These are phyloP conservation scores for Yamadazyma sp. DNA, from an alignment of 1,139 yeast species.

Conservation along the genomic window DNA sequence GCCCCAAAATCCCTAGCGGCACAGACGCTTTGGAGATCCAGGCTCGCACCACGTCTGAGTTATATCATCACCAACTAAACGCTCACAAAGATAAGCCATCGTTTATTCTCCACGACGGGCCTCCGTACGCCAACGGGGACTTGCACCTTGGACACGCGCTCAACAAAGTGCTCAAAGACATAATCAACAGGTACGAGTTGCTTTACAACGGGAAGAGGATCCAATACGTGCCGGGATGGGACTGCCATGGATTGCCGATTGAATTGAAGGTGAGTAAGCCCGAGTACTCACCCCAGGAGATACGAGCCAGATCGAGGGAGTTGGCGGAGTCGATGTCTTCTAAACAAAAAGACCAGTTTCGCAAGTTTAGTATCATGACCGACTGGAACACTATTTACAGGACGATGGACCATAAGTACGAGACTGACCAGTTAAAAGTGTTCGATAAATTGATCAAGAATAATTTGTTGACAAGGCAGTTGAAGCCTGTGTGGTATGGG, in stretches of 20 bases:
- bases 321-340: slow-evolving; percentile 69
- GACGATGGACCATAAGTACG: slow-evolving; percentile 72
- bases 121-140: slow-evolving; percentile 97
- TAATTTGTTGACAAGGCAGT: slow-evolving; percentile 75
- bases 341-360: slow-evolving; percentile 63
- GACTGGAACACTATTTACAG: slow-evolving; percentile 73
- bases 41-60: slow-evolving; percentile 25
- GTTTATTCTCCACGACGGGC: slow-evolving; percentile 90
- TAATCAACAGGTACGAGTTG: slow-evolving; percentile 71
- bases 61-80: slow-evolving; percentile 35
- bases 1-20: slow-evolving; percentile 42
- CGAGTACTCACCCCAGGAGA: slow-evolving; percentile 34
- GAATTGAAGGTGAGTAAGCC: slow-evolving; percentile 78
- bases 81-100: slow-evolving; percentile 20
- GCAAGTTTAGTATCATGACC: slow-evolving; percentile 75
- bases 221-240: slow-evolving; percentile 93
- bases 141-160: slow-evolving; percentile 92
- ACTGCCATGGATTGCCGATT: slow-evolving; percentile 96
- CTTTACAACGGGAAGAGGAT: slow-evolving; percentile 57
- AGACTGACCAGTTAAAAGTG: slow-evolving; percentile 68
- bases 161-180: slow-evolving; percentile 85
- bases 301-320: slow-evolving; percentile 62
- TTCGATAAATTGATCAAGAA: slow-evolving; percentile 66
- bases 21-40: slow-evolving; percentile 26
- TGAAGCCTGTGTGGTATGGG: slow-evolving; percentile 97